Conservation (phyloP, 2,329 filamentous ascomycete genomes). For the Pseudocercospora vitis region DNA sequence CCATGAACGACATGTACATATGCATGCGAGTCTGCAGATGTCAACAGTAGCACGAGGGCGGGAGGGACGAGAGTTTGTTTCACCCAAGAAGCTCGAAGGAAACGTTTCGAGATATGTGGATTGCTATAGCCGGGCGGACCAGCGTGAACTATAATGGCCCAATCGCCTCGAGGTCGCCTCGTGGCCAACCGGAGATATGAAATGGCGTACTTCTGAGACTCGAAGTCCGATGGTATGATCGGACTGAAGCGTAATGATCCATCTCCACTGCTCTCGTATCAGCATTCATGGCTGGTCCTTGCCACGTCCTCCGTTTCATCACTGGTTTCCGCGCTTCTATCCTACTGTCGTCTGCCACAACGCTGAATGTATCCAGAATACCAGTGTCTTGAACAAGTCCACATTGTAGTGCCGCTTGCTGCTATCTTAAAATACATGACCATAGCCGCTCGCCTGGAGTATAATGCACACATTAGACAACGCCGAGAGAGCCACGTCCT, state of each 20-base stretch:
- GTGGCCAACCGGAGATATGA: neutral
- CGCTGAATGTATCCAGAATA: neutral
- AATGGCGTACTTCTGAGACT: neutral
- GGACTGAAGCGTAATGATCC: neutral
- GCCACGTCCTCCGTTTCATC: neutral
- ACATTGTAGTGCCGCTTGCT: neutral
- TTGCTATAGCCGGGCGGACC: no score
- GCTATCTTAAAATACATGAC: slow-evolving; percentile 3
- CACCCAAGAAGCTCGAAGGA: no score
- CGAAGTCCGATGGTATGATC: no score
- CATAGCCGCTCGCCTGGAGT: neutral
- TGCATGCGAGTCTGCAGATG: neutral
- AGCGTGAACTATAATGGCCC: no score
- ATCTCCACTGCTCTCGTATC: neutral
- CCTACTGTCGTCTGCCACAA: no score
- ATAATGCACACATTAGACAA: slow-evolving; percentile 6
- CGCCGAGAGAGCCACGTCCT: neutral
- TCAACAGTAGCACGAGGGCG: neutral
- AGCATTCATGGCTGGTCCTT: neutral
- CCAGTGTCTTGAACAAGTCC: slow-evolving; percentile 1
- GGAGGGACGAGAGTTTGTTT: neutral
- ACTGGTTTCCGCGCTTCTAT: no score
- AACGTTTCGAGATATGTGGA: no score
- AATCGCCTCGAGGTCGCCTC: no score
- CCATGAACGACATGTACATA: neutral